Base-by-base conservation (phyloP, 1,139 yeast genomes). In the Torulaspora pretoriensis region DNA sequence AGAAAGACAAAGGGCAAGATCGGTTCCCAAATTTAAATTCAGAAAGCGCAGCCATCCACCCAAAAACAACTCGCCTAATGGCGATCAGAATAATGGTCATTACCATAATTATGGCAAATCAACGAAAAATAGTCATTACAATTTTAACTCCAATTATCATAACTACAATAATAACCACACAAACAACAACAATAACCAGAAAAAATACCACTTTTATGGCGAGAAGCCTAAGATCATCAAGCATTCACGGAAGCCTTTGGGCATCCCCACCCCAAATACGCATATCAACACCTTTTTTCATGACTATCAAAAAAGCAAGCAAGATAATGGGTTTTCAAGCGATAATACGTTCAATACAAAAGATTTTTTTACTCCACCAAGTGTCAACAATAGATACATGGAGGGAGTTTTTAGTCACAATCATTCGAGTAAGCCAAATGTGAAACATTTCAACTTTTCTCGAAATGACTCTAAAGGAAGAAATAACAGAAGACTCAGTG, bases 281-380 rank as follows among this genome's bases (percentile, higher is more conserved):
- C 65, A 66, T 46, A 65, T 67, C 44, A 64, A 67, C 50, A 63
- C 61, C 48, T 68, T 61, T 46, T 67, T 68, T 53, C 61, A 65
- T 46, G 65, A 68, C 25, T 68, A 64, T 50, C 58, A 54, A 17
- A 52, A 51, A 35, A 60, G 55, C 35, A 56, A 49, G 10, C 54
- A 59, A 23, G 51, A 55, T 36, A 43, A 48, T 38, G 40, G 32
- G 12, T 17, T 23, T 19, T 23, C 24, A 13, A 31, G 38, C 22
- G 45, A 42, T 17, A 40, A 43, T 19, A 33, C 25, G 3, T 82
- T 78, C 58, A 78, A 77, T 55, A 72, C 90, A 48, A 83, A 80
- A 53, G 90, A 83, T 59, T 81, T 75, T 54, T 83, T 83, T 59
- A 83, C 94, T 2, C 94, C 94, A 1, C 84, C 83, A 48, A 80